Conservation (phyloP, 1,139 yeast genomes). For the Blastobotrys niveus region DNA sequence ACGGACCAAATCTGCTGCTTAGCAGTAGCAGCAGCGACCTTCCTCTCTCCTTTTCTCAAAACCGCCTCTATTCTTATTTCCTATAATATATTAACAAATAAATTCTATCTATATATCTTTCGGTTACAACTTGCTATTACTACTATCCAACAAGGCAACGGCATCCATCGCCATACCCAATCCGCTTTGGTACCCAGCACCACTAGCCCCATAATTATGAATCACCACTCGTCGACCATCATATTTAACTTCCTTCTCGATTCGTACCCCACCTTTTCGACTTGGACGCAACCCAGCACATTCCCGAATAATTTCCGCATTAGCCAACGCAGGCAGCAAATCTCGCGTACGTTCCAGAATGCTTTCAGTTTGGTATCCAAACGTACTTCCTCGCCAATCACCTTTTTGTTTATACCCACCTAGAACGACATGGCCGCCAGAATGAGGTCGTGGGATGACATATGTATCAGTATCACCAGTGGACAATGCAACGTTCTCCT, state of each 20-base stretch:
- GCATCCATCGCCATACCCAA: conserved; percentile 56
- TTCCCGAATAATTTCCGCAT: conserved; percentile 48
- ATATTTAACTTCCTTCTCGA: conserved; percentile 44
- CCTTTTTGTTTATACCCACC: conserved; percentile 63
- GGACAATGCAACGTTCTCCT: conserved; percentile 24
- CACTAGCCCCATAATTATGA: conserved; percentile 73
- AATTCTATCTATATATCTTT: not conserved
- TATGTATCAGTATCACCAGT: conserved; percentile 36
- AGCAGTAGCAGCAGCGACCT: not conserved
- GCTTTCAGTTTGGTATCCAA: conserved; percentile 48
- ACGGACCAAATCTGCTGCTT: not conserved
- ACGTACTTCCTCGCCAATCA: conserved; percentile 54
- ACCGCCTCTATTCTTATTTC: not conserved
- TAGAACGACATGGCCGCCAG: conserved; percentile 54
- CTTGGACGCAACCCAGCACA: conserved; percentile 68
- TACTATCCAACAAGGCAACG: conserved; percentile 30
- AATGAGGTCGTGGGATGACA: conserved; percentile 61
- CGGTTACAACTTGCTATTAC: conserved; percentile 15
- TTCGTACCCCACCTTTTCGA: conserved; percentile 61
- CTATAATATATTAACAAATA: not conserved
- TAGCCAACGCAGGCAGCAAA: conserved; percentile 48
- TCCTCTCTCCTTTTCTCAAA: not conserved
- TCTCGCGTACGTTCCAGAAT: conserved; percentile 52
- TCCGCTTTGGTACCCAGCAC: conserved; percentile 73
- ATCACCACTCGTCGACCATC: conserved; percentile 39